Evolutionary conservation across 2,329 filamentous ascomycete genomes (phyloP), one percentile per base, ranked within the genome.

Genomic region (Beauveria bassiana): DNA sequence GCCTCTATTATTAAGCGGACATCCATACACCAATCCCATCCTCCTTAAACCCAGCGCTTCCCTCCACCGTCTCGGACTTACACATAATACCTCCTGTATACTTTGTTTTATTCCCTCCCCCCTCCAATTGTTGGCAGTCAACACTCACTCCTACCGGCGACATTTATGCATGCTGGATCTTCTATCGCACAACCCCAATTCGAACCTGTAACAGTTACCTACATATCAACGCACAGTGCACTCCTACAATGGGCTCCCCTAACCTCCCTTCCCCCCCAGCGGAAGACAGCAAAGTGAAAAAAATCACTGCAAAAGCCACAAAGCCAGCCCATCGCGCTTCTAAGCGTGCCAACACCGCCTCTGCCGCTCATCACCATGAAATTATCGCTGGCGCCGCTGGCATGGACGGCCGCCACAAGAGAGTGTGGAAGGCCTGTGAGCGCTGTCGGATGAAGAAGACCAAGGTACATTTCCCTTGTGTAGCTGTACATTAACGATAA

Each of bases 391-490:
- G 73, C 59, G 68, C 65, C 51, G 64, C 68, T 61, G 73, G 73
- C 46, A 74, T 80, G 65, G 83, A 86, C 65, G 80, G 79, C 53
- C 78, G 84, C 64, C 83, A 86, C 69, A 87, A 86, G 75, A 77
- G 85, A 66, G 84, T 86, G 60, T 86, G 84, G 84, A 87, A 87
- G 70, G 85, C 85, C 20, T 87, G 85, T 65, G 84, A 87, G 73
- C 76, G 85, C 66, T 87, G 84, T 76, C 77, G 84, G 65, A 86
- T 86, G 83, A 87, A 87, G 78, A 87, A 87, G 77, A 87, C 85
- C 59, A 87, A 87, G 83, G 84, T 85, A 73, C 55, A 63, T 64
- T 49, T 43, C 42, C 61, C 28, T 40, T 3, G 45, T 10, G 14
- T 8, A 22, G 22, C 12, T 22, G 8, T 45, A 14, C 8, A 26